Evolutionary conservation across 305 asterid genomes (phyloP).

Genomic region (Fraxinus xanthoxyloides): DNA sequence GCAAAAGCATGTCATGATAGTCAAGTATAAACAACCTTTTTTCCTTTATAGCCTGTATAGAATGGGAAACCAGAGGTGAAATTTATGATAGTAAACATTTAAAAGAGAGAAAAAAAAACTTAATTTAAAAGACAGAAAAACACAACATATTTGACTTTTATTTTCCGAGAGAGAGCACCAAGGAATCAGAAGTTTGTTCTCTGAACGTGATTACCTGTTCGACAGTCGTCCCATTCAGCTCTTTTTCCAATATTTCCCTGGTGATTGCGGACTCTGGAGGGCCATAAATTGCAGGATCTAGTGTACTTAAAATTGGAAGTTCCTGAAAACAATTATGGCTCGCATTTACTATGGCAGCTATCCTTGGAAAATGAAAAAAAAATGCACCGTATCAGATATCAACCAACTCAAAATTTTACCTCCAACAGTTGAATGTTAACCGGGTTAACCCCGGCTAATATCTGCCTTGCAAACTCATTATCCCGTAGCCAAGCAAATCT

Average conservation of each 20-base stretch:
- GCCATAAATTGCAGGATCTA: slow-evolving; percentile 67
- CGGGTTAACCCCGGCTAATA: slow-evolving; percentile 84
- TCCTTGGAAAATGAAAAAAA: slow-evolving; percentile 3
- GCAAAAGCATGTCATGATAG: slow-evolving; percentile 70
- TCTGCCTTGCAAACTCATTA: slow-evolving; percentile 82
- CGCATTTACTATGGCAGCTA: not conserved
- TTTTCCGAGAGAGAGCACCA: not conserved
- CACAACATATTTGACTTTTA: not conserved
- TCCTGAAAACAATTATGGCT: slow-evolving; percentile 38
- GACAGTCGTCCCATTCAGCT: slow-evolving; percentile 52
- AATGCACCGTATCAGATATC: not conserved
- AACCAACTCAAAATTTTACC: slow-evolving; percentile 38
- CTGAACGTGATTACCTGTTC: slow-evolving; percentile 49
- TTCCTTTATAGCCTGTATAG: slow-evolving; percentile 53
- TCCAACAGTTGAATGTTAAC: slow-evolving; percentile 65
- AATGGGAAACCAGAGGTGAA: not conserved
- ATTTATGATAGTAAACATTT: not conserved
- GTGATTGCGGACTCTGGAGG: slow-evolving; percentile 74
- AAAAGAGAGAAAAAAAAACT: not conserved
- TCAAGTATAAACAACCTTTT: slow-evolving; percentile 68
- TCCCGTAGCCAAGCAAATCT: slow-evolving; percentile 88
- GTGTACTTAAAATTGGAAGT: slow-evolving; percentile 64
- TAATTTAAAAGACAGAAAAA: not conserved
- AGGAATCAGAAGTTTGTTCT: not conserved
- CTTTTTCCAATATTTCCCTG: slow-evolving; percentile 53